Base-by-base conservation (phyloP, 345 rosid genomes). In the Anacardium occidentale region DNA sequence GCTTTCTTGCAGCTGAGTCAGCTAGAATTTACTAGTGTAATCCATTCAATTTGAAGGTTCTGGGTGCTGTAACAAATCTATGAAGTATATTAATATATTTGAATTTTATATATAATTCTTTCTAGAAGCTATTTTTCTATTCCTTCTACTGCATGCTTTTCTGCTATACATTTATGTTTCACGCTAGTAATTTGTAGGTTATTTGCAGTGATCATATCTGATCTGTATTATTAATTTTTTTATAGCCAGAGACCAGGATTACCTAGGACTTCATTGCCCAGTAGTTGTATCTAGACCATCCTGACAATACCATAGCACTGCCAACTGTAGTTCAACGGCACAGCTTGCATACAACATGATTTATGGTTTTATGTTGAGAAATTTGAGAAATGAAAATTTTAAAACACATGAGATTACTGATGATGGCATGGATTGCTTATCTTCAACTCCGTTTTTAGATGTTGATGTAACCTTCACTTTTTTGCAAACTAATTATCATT, bases 1-100 rank as follows among this genome's bases (percentile, higher is more conserved):
- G 61, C 53, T 72, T 45, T 62, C 34, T 54, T 42, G 17, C n/a
- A 22, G 42, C 55, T 44, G 64, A 11, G 12, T 29, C 71, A 68
- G 70, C 24, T 12, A 26, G 69, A 70, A 70, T 34, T 55, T 68
- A 22, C 55, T 71, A 59, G 66, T 15, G 51, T 67, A 79, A 54
- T 68, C 62, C 26, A 42, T 72, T 50, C 13, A 17, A 17, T 59
- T 44, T 11, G 26, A 61, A 66, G 70, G 57, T 45, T 65, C 15
- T 61, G 56, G 68, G 74, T 76, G 54, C 51, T 51, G 60, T 52
- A 48, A 53, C 29, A 65, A 60, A 42, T 51, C 45, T 66, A 32
- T 50, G 58, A 69, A 71, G 42, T 47, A 59, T 70, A 17, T 53
- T 32, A 67, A 69, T 56, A 29, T 5, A 61, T 15, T 62, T 34